phyloP scores from a whole-genome alignment of 176 grass and related monocot species.

The Elymus sibiricus region DNA sequence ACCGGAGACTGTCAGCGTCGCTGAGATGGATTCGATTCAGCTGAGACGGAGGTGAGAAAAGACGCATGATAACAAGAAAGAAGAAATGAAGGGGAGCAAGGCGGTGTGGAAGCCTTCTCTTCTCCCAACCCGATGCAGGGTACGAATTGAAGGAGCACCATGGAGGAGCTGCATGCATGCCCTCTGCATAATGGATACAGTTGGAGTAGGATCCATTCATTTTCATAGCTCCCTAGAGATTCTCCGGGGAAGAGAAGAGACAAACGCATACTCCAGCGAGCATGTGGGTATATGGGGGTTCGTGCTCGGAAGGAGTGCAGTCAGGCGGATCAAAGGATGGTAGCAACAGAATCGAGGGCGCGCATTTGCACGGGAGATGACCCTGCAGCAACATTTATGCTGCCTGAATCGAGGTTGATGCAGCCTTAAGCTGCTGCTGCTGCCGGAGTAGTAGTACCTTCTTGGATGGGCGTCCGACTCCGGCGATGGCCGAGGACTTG shows the following conservation, averaged over 20 bases:
- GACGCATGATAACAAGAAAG: background rate
- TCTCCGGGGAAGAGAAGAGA: background rate
- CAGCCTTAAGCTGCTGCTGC: too few relatives aligned
- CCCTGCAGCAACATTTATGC: background rate
- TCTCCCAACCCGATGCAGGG: background rate
- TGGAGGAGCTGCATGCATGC: background rate
- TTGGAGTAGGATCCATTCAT: background rate
- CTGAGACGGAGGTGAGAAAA: background rate
- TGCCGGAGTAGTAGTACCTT: too few relatives aligned
- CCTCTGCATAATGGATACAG: background rate
- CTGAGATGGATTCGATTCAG: background rate
- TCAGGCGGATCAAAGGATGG: background rate
- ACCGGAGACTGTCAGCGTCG: background rate
- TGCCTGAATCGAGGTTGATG: too few relatives aligned
- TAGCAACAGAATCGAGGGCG: background rate
- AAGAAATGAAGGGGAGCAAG: background rate
- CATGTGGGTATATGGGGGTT: too few relatives aligned
- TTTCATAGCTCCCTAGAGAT: background rate
- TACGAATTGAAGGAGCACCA: background rate
- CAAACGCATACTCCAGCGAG: background rate
- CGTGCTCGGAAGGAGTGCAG: background rate
- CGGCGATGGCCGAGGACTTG: too few relatives aligned
- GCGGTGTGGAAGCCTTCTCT: background rate
- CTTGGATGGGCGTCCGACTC: too few relatives aligned
- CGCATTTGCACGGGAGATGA: background rate